Evolutionary conservation across 2,329 filamentous ascomycete species (phyloP).

Genomic region (Fusarium sp.): DNA sequence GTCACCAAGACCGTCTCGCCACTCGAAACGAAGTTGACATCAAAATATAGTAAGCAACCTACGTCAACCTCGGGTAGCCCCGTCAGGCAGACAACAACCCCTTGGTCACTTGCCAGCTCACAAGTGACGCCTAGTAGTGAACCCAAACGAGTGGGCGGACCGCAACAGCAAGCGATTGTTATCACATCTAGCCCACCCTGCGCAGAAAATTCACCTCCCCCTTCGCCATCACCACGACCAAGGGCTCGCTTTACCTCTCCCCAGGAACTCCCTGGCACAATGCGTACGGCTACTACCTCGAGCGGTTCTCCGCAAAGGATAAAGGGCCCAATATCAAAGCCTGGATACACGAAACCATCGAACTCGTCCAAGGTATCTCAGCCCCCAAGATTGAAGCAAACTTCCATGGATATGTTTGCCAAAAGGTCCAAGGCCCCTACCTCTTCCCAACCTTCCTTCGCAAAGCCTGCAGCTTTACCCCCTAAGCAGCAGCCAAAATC

Average conservation of each 20-base stretch:
- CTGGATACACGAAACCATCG: slow-evolving; percentile 5
- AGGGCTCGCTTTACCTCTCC: slow-evolving; percentile 22
- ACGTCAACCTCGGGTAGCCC: slow-evolving; percentile 45
- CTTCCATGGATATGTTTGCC: slow-evolving; percentile 53
- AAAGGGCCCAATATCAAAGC: slow-evolving; percentile 13
- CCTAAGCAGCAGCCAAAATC: not conserved
- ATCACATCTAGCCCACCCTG: slow-evolving; percentile 62
- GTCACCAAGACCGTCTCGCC: slow-evolving; percentile 4
- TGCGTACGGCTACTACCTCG: slow-evolving; percentile 48
- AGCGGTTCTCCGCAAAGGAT: slow-evolving; percentile 41
- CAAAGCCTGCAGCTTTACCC: slow-evolving; percentile 5
- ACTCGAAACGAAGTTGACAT: too few relatives aligned
- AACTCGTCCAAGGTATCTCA: slow-evolving; percentile 23
- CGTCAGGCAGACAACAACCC: slow-evolving; percentile 44
- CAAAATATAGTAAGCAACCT: slow-evolving; percentile 56
- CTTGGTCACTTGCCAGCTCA: slow-evolving; percentile 62
- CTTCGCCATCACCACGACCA: slow-evolving; percentile 45
- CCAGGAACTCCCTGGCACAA: slow-evolving; percentile 43
- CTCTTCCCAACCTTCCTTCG: slow-evolving; percentile 18
- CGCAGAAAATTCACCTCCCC: slow-evolving; percentile 50
- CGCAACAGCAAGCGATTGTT: slow-evolving; percentile 58
- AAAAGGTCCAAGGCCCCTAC: slow-evolving; percentile 18
- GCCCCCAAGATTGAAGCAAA: slow-evolving; percentile 51
- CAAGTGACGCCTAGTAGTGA: slow-evolving; percentile 58
- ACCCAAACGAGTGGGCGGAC: slow-evolving; percentile 32